Percentiles rank a stretch among this genome's conserved stretches.
Evolutionary conservation across 2,329 filamentous ascomycete species (phyloP).

Genomic region (Ceratocystiopsis brevicomis): DNA sequence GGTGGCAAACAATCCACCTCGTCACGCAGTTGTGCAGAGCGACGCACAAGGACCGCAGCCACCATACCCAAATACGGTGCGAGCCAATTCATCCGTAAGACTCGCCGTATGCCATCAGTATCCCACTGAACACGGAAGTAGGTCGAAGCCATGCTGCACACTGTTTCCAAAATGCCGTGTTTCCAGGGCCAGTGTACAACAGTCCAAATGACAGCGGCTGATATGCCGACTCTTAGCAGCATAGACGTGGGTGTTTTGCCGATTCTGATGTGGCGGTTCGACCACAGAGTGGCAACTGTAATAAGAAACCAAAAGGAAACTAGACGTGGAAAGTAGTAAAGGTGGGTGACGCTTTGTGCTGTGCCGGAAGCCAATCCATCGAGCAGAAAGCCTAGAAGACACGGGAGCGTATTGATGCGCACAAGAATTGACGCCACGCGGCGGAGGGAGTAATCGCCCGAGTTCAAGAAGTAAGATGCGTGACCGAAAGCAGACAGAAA

Average conservation of each 20-base stretch:
- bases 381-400: conserved; percentile 35
- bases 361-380: conserved; percentile 17
- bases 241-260: conserved; percentile 14
- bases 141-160: too few relatives aligned
- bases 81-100: conserved; percentile 2
- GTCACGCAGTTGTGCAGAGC: background rate
- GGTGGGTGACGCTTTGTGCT: conserved; percentile 35
- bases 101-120: conserved; percentile 1
- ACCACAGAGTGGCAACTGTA: conserved; percentile 31
- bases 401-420: conserved; percentile 37
- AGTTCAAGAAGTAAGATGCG: conserved; percentile 36
- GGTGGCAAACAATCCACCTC: too few relatives aligned
- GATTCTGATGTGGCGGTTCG: conserved; percentile 22
- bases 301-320: conserved; percentile 44
- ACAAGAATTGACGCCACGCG: conserved; percentile 34
- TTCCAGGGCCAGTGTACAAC: background rate
- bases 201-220: conserved; percentile 2
- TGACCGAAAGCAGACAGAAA: conserved; percentile 46
- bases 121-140: background rate
- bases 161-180: conserved; percentile 2
- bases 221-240: background rate
- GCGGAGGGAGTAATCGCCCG: conserved; percentile 34
- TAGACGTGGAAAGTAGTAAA: conserved; percentile 28
- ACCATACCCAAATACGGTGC: conserved; percentile 6
- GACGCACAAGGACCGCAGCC: background rate